Evolutionary conservation across 805 yeast genomes (phyloP).

Genomic region (Yarrowia sp.): DNA sequence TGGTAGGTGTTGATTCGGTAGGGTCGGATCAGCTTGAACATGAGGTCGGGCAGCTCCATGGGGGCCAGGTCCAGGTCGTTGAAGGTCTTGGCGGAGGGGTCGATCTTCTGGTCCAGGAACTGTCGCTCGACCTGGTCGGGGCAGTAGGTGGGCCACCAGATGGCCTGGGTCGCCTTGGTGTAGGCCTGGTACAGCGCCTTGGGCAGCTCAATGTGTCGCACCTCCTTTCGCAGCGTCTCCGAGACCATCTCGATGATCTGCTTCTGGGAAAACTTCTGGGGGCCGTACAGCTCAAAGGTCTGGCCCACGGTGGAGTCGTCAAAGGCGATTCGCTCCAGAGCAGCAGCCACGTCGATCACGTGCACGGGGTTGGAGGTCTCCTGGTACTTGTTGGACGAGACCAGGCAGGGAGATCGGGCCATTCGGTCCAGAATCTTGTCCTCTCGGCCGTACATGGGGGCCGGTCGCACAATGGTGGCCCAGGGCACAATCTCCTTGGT

Average conservation of each 20-base stretch:
- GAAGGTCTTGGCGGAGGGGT: constrained; percentile 67
- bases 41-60: constrained; percentile 57
- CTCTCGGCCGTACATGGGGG: constrained; percentile 78
- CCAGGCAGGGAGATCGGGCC: constrained; percentile 63
- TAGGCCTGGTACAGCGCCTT: constrained; percentile 51
- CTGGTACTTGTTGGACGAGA: constrained; percentile 69
- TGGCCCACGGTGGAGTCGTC: constrained; percentile 83
- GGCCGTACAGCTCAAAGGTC: constrained; percentile 75
- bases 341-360: constrained; percentile 77
- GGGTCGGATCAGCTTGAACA: constrained; percentile 46
- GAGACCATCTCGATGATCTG: constrained; percentile 77
- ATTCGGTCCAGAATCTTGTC: constrained; percentile 70
- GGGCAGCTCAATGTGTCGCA: constrained; percentile 53
- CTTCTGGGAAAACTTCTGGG: constrained; percentile 64
- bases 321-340: constrained; percentile 76
- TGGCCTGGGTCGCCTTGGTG: constrained; percentile 52
- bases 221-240: constrained; percentile 59
- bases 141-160: constrained; percentile 60
- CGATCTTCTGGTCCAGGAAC: constrained; percentile 68
- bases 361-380: constrained; percentile 75
- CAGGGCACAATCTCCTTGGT: constrained; percentile 73
- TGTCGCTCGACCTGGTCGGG: constrained; percentile 80
- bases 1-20: constrained; percentile 45
- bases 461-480: constrained; percentile 85
- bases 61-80: constrained; percentile 67